Conservation (phyloP, 768 basidiomycete species). For the Russula olivacea region DNA sequence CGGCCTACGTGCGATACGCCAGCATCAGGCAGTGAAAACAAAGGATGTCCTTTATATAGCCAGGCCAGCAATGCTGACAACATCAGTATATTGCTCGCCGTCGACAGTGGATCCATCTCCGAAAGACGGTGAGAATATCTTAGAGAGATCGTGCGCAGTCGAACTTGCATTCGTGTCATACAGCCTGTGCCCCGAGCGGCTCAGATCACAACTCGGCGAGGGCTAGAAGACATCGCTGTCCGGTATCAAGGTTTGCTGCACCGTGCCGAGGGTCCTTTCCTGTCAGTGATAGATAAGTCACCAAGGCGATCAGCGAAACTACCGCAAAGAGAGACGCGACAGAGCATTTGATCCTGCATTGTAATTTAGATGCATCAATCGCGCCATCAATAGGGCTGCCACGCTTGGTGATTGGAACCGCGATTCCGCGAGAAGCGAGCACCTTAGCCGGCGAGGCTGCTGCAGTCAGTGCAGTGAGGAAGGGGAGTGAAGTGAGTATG, state of each 20-base stretch:
- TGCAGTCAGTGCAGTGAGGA: conserved; percentile 4
- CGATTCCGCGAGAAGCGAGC: not conserved
- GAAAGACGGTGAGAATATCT: conserved; percentile 35
- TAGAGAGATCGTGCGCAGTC: conserved; percentile 26
- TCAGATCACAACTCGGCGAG: conserved; percentile 27
- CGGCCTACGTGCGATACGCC: conserved; percentile 27
- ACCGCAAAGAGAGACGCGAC: not conserved
- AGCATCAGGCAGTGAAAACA: not conserved
- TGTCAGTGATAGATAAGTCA: too few species aligned
- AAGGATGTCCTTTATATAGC: conserved; percentile 8
- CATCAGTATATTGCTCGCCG: conserved; percentile 41
- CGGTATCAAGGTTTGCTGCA: conserved; percentile 38
- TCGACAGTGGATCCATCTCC: conserved; percentile 35
- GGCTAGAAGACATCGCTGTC: conserved; percentile 35
- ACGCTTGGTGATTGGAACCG: conserved; percentile 11
- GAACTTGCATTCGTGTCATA: conserved; percentile 9
- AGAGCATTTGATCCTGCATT: not conserved
- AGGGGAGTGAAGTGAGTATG: conserved; percentile 7
- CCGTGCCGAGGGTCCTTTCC: too few species aligned
- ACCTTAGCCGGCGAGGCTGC: not conserved
- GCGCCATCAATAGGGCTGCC: not conserved
- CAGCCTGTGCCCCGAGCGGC: conserved; percentile 27
- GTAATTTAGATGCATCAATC: not conserved
- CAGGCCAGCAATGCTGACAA: conserved; percentile 37
- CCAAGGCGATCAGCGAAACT: not conserved